phyloP scores from a whole-genome alignment of 2,329 filamentous ascomycete species.

The Ceratocystis albifundus region DNA sequence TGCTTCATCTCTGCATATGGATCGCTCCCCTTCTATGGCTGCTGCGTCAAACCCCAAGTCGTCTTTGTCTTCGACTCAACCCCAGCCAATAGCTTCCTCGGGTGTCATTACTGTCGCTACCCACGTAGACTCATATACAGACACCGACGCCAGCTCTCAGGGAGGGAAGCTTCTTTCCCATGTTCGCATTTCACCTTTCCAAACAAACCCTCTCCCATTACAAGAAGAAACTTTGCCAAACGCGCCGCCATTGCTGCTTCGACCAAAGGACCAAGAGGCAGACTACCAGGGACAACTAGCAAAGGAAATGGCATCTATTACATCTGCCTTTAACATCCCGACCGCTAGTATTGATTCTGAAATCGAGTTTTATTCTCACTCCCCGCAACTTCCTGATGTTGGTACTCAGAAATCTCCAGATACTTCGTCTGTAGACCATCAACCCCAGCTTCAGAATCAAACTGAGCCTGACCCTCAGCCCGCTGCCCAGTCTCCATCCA shows the following conservation, averaged over 20 bases:
- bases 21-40: background rate
- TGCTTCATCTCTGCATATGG: background rate
- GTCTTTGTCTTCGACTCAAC: background rate
- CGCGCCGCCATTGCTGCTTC: background rate
- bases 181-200: background rate
- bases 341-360: background rate
- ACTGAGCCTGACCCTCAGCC: background rate
- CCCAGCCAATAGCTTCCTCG: background rate
- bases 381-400: background rate
- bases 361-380: background rate
- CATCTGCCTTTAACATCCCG: background rate
- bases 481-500: background rate
- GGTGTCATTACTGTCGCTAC: too few relatives aligned
- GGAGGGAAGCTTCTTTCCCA: background rate
- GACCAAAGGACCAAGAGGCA: background rate
- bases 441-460: background rate
- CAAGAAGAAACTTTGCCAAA: conserved; percentile 11
- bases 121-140: background rate
- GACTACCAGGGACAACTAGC: background rate
- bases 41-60: background rate
- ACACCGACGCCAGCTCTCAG: background rate
- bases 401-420: background rate
- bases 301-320: background rate
- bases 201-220: background rate
- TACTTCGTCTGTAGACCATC: background rate